Percentiles rank a stretch among this genome's conserved stretches.
Evolutionary conservation across 1,284 basidiomycete species (phyloP).

Genomic region (Volvariella volvacea): DNA sequence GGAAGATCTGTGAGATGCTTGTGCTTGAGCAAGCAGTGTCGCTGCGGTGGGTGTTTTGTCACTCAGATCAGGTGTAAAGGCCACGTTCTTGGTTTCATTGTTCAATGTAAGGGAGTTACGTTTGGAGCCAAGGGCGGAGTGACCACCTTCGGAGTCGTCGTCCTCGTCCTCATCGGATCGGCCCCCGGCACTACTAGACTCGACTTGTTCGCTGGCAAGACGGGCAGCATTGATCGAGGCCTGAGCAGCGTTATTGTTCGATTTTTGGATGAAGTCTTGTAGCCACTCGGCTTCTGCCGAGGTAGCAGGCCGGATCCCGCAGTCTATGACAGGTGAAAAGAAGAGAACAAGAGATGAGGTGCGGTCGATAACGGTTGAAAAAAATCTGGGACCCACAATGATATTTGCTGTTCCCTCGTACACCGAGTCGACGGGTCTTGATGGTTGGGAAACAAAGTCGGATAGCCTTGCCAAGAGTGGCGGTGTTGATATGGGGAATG

Average conservation of each 20-base stretch:
- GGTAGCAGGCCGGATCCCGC: slow-evolving; percentile 83
- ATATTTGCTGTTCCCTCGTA: slow-evolving; percentile 89
- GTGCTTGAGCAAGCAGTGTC: slow-evolving; percentile 67
- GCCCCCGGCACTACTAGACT: slow-evolving; percentile 45
- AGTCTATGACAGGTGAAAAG: slow-evolving; percentile 46
- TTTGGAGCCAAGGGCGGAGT: slow-evolving; percentile 59
- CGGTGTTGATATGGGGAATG: slow-evolving; percentile 90
- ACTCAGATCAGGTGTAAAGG: slow-evolving; percentile 56
- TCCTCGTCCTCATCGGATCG: slow-evolving; percentile 79
- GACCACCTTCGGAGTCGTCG: slow-evolving; percentile 70
- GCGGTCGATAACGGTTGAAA: slow-evolving; percentile 18
- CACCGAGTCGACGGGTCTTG: slow-evolving; percentile 87
- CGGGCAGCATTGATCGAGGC: slow-evolving; percentile 65
- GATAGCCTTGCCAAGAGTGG: slow-evolving; percentile 90
- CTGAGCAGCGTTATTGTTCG: slow-evolving; percentile 76
- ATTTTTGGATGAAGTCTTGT: slow-evolving; percentile 84
- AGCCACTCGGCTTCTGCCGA: slow-evolving; percentile 85
- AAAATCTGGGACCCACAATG: slow-evolving; percentile 57
- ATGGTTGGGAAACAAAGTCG: slow-evolving; percentile 88
- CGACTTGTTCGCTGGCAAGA: slow-evolving; percentile 55
- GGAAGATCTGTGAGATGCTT: slow-evolving; percentile 55
- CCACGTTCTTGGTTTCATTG: slow-evolving; percentile 52
- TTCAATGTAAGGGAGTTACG: slow-evolving; percentile 65
- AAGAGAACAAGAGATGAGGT: neutral
- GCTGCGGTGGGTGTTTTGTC: slow-evolving; percentile 81